Conservation (phyloP, 1,284 basidiomycete species). For the Ceratorhiza oryzae-sativae region DNA sequence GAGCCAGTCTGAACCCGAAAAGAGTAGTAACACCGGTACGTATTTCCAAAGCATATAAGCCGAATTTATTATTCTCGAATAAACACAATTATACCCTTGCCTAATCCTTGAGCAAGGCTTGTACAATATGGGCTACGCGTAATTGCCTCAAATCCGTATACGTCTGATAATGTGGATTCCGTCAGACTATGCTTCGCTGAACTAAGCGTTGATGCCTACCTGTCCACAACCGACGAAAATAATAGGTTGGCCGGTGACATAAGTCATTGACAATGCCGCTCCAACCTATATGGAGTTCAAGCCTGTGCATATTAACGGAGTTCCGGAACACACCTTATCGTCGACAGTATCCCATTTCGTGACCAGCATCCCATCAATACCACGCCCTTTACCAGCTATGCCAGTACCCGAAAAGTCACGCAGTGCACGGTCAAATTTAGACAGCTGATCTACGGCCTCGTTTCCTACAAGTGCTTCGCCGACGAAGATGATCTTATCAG, state of each 20-base stretch:
- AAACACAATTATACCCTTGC: background rate
- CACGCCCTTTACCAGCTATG: slow-evolving; percentile 69
- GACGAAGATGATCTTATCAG: slow-evolving; percentile 96
- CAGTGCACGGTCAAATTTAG: slow-evolving; percentile 91
- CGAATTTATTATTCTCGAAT: background rate
- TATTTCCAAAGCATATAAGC: background rate
- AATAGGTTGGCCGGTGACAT: slow-evolving; percentile 95
- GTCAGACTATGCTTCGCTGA: background rate
- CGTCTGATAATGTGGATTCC: slow-evolving; percentile 61
- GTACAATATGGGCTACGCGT: slow-evolving; percentile 89
- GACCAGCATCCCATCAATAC: slow-evolving; percentile 95
- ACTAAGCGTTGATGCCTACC: slow-evolving; percentile 57
- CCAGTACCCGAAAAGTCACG: slow-evolving; percentile 81
- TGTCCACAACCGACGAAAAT: slow-evolving; percentile 96
- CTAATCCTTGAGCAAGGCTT: slow-evolving; percentile 82
- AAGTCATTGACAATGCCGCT: slow-evolving; percentile 95
- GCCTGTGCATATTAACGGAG: background rate
- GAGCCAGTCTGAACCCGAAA: background rate
- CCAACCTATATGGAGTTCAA: slow-evolving; percentile 72
- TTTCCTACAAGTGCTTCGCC: slow-evolving; percentile 96
- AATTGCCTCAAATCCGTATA: slow-evolving; percentile 92
- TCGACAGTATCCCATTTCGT: slow-evolving; percentile 99
- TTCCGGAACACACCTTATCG: slow-evolving; percentile 68
- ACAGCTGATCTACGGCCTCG: slow-evolving; percentile 94
- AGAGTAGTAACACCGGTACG: background rate